Base-by-base conservation (phyloP, 768 basidiomycete genomes). In the Leccinum fibrillosum region DNA sequence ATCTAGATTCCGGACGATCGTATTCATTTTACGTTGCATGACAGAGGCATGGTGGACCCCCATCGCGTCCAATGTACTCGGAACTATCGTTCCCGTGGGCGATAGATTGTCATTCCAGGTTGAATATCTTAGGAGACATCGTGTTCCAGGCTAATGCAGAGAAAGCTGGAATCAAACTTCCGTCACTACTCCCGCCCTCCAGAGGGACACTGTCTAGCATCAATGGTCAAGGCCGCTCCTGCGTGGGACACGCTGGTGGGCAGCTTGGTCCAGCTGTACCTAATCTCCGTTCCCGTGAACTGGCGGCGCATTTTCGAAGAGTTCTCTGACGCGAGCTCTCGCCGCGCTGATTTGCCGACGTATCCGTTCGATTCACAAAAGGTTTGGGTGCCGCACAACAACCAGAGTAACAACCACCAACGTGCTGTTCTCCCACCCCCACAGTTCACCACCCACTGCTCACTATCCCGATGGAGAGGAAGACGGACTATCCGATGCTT, bases 1-100 rank as follows among this genome's bases (percentile, higher is more conserved):
- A 19, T 66, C 4, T 61, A 90, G 89, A 82, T 90, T 42, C 89
- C 89, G 2, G 69, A 69, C 25, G 70, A 79, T 61, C 82, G 88
- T 3, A 90, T 90, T 71, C 67, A 75, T 13, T 65, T 80, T 23
- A 66, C 74, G 5, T 71, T 77, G 15, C 81, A 81, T 26, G 25
- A 26, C 25, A 26, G 25, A 26, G 25, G 25, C 25, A 26, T 26
- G 25, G 25, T 26, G 25, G 25, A 26, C 25, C 25, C 25, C 25
- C 25, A 26, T 26, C 25, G 25, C 25, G 25, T 26, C 25, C 25
- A 26, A 26, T 26, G 25, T 26, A 26, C 25, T 26, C 25, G 25
- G 25, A 26, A 26, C 25, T 26, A 26, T 26, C 25, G 25, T 26
- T 26, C 26, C 26, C 26, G 78, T 82, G 0, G 86, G 84, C 0